Evolutionary conservation across 352 stramenopile species (phyloP).

Genomic region (Globisporangium rhizosaccharum): DNA sequence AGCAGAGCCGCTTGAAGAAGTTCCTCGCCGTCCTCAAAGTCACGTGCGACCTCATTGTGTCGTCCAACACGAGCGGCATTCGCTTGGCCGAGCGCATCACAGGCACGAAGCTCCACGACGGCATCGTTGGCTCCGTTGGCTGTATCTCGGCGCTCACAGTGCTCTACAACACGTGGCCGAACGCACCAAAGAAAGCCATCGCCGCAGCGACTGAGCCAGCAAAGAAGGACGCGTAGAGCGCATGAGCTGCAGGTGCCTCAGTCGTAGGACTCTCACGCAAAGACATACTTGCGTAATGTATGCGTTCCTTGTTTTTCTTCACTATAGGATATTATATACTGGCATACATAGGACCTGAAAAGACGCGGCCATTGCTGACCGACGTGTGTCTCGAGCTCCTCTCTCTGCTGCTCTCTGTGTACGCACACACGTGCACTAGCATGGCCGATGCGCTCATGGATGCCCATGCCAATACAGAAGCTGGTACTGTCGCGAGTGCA

Average conservation of each 20-base stretch:
- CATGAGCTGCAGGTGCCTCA: not conserved
- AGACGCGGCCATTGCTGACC: no score
- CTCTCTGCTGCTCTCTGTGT: not conserved
- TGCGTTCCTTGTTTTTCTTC: no score
- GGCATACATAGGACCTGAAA: no score
- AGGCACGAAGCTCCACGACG: slow-evolving; percentile 78
- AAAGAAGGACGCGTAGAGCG: slow-evolving; percentile 9
- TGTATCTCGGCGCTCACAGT: slow-evolving; percentile 78
- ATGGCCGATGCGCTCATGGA: not conserved
- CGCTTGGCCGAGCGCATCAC: slow-evolving; percentile 72
- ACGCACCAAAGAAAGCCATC: slow-evolving; percentile 16
- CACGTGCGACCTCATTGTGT: slow-evolving; percentile 82
- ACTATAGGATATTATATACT: no score
- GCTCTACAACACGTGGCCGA: slow-evolving; percentile 83
- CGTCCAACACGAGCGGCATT: slow-evolving; percentile 78
- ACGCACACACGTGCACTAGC: not conserved
- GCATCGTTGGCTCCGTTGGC: slow-evolving; percentile 72
- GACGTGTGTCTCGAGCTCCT: no score
- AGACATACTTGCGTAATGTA: no score
- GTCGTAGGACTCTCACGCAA: not conserved
- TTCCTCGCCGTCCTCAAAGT: slow-evolving; percentile 79
- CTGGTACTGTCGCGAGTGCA: no score
- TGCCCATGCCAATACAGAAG: no score
- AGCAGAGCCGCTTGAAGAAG: slow-evolving; percentile 70
- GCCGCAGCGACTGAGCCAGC: slow-evolving; percentile 3